Percentiles rank a stretch among this genome's conserved stretches.
Conservation (phyloP, 1,284 basidiomycete species). For the Pseudozyma flocculosa region DNA sequence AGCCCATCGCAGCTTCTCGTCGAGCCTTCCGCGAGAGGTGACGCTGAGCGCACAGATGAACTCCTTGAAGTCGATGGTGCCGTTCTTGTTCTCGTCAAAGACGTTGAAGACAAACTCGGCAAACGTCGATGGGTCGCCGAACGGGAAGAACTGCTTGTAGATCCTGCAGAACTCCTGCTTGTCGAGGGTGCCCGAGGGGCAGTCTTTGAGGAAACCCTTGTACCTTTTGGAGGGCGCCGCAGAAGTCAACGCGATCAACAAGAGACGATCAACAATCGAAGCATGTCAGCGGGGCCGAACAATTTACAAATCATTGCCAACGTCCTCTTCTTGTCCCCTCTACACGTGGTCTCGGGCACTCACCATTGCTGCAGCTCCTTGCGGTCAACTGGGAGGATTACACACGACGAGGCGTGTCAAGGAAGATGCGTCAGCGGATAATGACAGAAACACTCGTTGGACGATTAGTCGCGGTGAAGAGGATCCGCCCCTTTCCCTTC, state of each 20-base stretch:
- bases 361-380: conserved; percentile 97
- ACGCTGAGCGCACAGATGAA: conserved; percentile 97
- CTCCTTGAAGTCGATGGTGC: conserved; percentile 64
- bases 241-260: no score
- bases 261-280: no score
- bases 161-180: conserved; percentile 95
- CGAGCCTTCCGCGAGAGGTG: conserved; percentile 86
- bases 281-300: no score
- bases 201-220: conserved; percentile 98
- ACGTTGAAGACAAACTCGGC: conserved; percentile 96
- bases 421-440: no score
- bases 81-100: conserved; percentile 58
- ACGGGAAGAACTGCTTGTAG: conserved; percentile 99
- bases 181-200: conserved; percentile 93
- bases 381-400: conserved; percentile 79
- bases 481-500: no score
- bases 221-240: conserved; percentile 63
- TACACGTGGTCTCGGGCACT: no score
- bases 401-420: no score
- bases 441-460: no score
- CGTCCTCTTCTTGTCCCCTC: no score
- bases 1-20: conserved; percentile 99
- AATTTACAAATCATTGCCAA: no score
- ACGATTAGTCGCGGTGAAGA: no score
- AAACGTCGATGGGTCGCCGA: conserved; percentile 94